These are phyloP conservation scores for Pseudogymnoascus sp. DNA, from an alignment of 2,329 filamentous ascomycete species.

Conservation along the genomic window DNA sequence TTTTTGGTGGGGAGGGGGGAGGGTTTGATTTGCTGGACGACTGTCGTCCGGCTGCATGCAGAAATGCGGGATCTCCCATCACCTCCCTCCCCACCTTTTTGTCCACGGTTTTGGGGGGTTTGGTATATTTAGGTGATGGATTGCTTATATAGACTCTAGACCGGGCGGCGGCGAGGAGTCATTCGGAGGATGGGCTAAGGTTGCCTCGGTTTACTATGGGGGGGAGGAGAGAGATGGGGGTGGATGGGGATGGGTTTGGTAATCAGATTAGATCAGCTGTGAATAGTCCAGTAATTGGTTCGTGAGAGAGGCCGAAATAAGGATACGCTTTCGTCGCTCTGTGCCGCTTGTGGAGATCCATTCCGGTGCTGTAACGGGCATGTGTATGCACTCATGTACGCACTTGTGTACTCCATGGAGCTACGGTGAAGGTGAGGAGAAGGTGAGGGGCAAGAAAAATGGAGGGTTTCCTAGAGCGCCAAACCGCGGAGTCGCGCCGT, in stretches of 20 bases:
- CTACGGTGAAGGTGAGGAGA: neutral
- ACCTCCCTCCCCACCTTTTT: neutral
- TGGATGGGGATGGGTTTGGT: neutral
- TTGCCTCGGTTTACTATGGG: no score
- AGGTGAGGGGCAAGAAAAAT: neutral
- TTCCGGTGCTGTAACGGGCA: neutral
- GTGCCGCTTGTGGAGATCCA: neutral
- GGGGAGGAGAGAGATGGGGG: neutral
- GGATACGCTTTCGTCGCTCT: neutral
- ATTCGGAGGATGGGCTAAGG: neutral
- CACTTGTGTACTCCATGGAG: no score
- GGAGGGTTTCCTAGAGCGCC: neutral
- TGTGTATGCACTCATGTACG: no score
- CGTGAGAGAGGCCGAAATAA: neutral
- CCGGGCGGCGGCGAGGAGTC: neutral
- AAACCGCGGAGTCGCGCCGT: neutral
- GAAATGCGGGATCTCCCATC: neutral
- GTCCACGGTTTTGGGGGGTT: neutral
- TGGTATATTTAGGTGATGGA: neutral
- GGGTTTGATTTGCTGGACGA: neutral
- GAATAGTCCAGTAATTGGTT: neutral
- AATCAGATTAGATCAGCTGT: neutral
- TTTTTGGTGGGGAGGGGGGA: neutral
- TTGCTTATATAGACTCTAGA: neutral
- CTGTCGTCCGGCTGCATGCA: neutral